Percentiles rank a stretch among this genome's conserved stretches.
phyloP scores from a whole-genome alignment of 176 grass and related monocot genomes.

The Ampelocalamus luodianensis region DNA sequence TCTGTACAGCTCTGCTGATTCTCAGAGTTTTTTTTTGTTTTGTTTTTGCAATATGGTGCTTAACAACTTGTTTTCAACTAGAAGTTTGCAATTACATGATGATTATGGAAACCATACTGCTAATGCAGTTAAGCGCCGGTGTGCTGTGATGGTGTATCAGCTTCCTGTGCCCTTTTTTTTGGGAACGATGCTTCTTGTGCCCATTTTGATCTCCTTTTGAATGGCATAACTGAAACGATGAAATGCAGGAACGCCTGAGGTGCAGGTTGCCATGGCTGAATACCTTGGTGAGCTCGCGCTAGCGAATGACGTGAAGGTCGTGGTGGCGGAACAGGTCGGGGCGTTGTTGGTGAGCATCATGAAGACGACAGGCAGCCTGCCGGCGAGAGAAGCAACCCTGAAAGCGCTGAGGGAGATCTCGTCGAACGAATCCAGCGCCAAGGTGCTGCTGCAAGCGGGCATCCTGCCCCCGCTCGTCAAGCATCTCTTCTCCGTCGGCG shows the following conservation, averaged over 20 bases:
- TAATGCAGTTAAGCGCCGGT: no score
- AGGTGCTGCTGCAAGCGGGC: slow-evolving; percentile 61
- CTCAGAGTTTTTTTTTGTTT: not conserved
- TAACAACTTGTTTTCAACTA: no score
- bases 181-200: no score
- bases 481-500: slow-evolving; percentile 65
- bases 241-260: slow-evolving; percentile 53
- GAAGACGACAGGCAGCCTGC: slow-evolving; percentile 38
- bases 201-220: not conserved
- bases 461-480: slow-evolving; percentile 78
- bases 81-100: no score
- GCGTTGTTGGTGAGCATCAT: slow-evolving; percentile 65
- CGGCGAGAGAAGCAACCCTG: slow-evolving; percentile 71
- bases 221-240: not conserved
- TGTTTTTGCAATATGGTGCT: no score
- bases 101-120: no score
- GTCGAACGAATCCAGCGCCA: slow-evolving; percentile 69
- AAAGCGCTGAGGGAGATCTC: slow-evolving; percentile 78
- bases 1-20: not conserved
- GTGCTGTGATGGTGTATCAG: not conserved
- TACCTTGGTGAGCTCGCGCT: slow-evolving; percentile 71
- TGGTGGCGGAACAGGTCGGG: slow-evolving; percentile 69
- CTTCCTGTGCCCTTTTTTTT: not conserved
- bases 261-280: slow-evolving; percentile 73
- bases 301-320: slow-evolving; percentile 68